These are phyloP conservation scores for Salix brachista DNA, from an alignment of 345 rosid genomes.

Conservation along the genomic window DNA sequence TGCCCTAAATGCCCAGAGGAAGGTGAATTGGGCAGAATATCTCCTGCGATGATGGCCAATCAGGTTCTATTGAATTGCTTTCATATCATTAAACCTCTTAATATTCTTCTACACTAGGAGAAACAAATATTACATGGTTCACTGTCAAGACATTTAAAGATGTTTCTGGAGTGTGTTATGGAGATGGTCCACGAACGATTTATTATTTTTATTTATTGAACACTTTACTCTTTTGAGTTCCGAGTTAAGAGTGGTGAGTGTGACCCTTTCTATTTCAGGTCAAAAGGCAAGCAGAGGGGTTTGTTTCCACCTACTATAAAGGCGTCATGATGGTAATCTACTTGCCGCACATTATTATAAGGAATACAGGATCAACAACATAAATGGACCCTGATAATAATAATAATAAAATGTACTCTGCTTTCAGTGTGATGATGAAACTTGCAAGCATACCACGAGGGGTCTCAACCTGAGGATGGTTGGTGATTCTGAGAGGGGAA, in stretches of 20 bases:
- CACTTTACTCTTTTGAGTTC: background rate
- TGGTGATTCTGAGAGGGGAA: slow-evolving; percentile 88
- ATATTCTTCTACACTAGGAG: background rate
- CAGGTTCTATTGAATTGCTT: slow-evolving; percentile 42
- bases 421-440: slow-evolving; percentile 92
- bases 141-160: background rate
- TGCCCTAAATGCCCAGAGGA: slow-evolving; percentile 75
- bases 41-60: slow-evolving; percentile 79
- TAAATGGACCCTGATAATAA: too few species aligned
- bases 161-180: background rate
- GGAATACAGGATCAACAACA: too few species aligned
- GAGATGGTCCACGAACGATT: background rate
- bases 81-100: too few species aligned
- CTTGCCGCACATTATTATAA: too few species aligned
- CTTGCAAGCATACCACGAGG: slow-evolving; percentile 77
- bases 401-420: too few species aligned
- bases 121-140: background rate
- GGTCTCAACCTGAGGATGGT: slow-evolving; percentile 56
- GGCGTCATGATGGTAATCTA: slow-evolving; percentile 84
- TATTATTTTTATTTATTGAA: background rate
- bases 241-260: background rate
- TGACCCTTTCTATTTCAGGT: slow-evolving; percentile 49
- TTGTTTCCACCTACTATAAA: slow-evolving; percentile 69
- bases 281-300: slow-evolving; percentile 69
- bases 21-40: slow-evolving; percentile 54